phyloP scores from a whole-genome alignment of 148 eudicot species.

The Vaccinium darrowii region DNA sequence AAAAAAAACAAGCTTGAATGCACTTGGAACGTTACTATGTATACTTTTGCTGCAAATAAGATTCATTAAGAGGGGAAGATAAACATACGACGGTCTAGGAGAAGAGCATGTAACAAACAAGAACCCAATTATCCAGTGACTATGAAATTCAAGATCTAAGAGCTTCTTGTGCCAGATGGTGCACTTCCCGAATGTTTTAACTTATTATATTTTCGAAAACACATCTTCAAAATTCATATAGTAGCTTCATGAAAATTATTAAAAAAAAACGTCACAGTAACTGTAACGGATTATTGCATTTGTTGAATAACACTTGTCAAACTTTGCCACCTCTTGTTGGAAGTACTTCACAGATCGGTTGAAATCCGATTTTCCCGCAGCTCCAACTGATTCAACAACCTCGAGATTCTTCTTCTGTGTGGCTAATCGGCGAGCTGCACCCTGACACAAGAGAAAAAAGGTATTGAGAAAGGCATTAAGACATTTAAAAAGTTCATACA shows the following conservation, averaged over 20 bases:
- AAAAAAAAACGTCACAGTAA: neutral
- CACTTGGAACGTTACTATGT: neutral
- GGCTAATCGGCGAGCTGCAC: slow-evolving; percentile 82
- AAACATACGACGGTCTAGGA: neutral
- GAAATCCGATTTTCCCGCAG: slow-evolving; percentile 58
- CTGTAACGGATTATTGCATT: neutral
- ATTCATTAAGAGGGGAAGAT: neutral
- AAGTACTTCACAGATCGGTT: slow-evolving; percentile 61
- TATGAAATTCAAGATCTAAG: neutral
- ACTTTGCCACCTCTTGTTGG: slow-evolving; percentile 61
- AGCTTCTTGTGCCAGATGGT: neutral
- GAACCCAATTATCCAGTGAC: neutral
- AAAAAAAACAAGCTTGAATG: neutral
- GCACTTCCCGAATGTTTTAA: no score
- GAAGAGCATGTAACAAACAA: neutral
- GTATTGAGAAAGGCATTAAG: neutral
- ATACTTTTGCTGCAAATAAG: neutral
- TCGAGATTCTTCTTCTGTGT: slow-evolving; percentile 68
- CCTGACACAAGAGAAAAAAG: slow-evolving; percentile 43
- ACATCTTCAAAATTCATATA: neutral
- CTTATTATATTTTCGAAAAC: neutral
- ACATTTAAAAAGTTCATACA: neutral
- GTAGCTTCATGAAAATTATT: neutral
- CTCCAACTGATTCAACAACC: slow-evolving; percentile 88
- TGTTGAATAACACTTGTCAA: neutral